phyloP scores from a whole-genome alignment of 371 early-diverging fungal species.

The Smittium mucronatum region DNA sequence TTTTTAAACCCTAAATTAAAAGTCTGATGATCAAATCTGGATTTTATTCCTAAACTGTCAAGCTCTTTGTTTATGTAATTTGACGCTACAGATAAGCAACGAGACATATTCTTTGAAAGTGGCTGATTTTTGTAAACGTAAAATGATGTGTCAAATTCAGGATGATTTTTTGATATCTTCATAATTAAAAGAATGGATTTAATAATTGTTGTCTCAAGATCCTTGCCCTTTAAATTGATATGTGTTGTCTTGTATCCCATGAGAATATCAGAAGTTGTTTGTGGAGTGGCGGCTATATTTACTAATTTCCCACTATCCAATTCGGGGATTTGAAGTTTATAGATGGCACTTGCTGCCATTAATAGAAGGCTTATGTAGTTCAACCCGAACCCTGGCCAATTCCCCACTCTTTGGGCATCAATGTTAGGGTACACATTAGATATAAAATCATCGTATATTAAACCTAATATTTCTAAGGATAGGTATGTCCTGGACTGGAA shows the following conservation, averaged over 20 bases:
- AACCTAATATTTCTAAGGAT: background rate
- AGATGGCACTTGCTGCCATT: background rate
- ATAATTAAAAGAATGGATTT: background rate
- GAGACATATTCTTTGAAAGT: too few species aligned
- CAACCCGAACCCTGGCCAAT: background rate
- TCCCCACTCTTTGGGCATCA: background rate
- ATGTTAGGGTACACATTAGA: background rate
- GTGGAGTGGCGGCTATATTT: too few species aligned
- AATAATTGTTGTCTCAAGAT: background rate
- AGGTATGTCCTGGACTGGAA: background rate
- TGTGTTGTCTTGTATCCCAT: too few species aligned
- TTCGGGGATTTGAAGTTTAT: background rate
- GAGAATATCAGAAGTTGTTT: too few species aligned
- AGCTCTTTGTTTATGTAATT: slow-evolving; percentile 1
- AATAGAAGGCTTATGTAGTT: background rate
- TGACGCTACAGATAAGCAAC: too few species aligned
- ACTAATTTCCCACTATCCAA: too few species aligned
- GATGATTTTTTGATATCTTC: background rate
- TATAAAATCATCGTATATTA: background rate
- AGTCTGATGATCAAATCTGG: background rate
- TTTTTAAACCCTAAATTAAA: background rate
- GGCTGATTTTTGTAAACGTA: too few species aligned
- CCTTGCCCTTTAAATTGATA: too few species aligned
- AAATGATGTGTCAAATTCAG: too few species aligned
- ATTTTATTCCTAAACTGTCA: too few species aligned